Evolutionary conservation across 352 stramenopile species (phyloP).

Genomic region (Globisporangium nodosum): DNA sequence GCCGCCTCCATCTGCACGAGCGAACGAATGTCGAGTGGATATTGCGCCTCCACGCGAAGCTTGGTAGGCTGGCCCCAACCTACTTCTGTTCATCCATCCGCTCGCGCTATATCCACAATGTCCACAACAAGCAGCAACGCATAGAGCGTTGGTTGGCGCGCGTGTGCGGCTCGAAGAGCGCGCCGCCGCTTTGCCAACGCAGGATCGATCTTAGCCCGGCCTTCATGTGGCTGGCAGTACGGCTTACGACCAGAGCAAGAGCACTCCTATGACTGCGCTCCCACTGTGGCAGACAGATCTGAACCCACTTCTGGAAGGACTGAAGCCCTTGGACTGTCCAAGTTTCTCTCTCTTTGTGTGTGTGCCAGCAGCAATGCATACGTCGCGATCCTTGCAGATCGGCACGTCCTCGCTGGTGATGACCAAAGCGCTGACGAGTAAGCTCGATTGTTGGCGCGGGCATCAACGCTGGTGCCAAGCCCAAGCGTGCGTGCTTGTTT

Average conservation of each 20-base stretch:
- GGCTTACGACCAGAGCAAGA: slow-evolving; percentile 1
- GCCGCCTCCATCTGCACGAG: background rate
- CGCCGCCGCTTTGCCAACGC: background rate
- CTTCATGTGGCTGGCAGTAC: background rate
- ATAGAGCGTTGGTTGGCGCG: background rate
- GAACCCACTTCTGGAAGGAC: background rate
- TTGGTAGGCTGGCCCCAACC: background rate
- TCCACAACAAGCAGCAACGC: no score
- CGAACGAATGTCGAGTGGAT: background rate
- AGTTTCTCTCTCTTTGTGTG: background rate
- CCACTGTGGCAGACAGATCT: slow-evolving; percentile 1
- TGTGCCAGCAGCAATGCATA: background rate
- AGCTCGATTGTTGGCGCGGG: background rate
- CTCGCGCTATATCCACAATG: background rate
- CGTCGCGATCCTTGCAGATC: background rate
- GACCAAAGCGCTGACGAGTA: background rate
- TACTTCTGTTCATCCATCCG: background rate
- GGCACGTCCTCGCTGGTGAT: background rate
- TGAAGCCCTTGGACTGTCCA: background rate
- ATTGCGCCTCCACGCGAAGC: background rate
- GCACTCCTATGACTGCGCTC: background rate
- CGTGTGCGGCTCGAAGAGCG: background rate
- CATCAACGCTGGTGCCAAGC: no score
- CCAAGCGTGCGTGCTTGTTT: background rate
- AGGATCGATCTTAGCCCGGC: background rate